Base-by-base conservation (phyloP, 2,329 filamentous ascomycete species). In the Cercospora brassicicola region DNA sequence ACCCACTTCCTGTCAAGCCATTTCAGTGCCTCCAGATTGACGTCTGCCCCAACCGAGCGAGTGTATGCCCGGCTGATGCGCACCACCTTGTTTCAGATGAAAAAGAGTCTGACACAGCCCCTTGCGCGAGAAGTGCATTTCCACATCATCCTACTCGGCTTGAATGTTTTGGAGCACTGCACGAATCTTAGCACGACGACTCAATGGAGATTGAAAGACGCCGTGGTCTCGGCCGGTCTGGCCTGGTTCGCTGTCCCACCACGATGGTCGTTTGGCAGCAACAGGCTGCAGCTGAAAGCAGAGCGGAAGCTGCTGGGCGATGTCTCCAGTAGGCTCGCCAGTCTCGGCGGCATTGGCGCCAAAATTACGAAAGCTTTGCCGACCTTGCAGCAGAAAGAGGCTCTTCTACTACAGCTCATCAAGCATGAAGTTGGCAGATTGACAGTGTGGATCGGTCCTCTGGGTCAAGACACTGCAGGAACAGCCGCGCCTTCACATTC, bases 251-350 rank as follows among this genome's bases (percentile, higher is more conserved):
- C 85, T 45, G 87, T 89, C 72, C 84, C 92, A 5, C 92, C 94
- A 13, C 88, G 84, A 72, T 99, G 95, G 94, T 96, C 95, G 0
- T 98, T 95, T 79, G 95, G 95, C 66, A 95, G 94, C 74, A 99
- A 97, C 77, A 87, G 92, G 59, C 82, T 99, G 15, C 95, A 99
- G 78, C 84, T 98, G 62, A 98, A 96, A 82, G 94, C 96, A 0
- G 95, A 99, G 80, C 88, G 93, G 36, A 90, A 91, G 72, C 83
- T 97, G 18, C 86, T 98, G 45, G 85, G 86, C 6, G 93, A 97
- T 77, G 89, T 97, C 39, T 83, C 90, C 59, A 78, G 81, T 10
- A 87, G 89, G 13, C 81, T 99, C 69, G 88, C 89, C 70, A 84
- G 82, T 2, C 86, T 93, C 10, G 83, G 87, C 0, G 83, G 83